These are phyloP conservation scores for Scutellaria baicalensis DNA, from an alignment of 257 asterid species.

Conservation along the genomic window DNA sequence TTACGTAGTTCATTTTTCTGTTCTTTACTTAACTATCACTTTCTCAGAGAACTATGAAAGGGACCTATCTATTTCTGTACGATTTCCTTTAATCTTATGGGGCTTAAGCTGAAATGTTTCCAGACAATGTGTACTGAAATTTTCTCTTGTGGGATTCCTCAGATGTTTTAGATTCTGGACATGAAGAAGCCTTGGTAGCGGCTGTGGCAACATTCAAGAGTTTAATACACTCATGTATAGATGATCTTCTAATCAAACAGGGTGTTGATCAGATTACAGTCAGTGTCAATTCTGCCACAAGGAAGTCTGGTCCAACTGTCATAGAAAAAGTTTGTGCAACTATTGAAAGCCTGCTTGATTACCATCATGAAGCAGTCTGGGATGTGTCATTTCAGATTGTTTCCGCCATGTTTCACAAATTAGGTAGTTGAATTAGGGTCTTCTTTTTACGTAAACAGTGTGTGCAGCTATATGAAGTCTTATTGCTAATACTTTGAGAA, in stretches of 20 bases:
- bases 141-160: slow-evolving; percentile 21
- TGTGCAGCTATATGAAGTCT: not conserved
- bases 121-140: not conserved
- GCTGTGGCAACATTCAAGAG: slow-evolving; percentile 68
- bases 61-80: not conserved
- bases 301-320: slow-evolving; percentile 65
- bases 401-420: slow-evolving; percentile 72
- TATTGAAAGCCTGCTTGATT: slow-evolving; percentile 72
- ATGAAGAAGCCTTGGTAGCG: slow-evolving; percentile 77
- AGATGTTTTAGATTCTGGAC: slow-evolving; percentile 82
- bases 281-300: slow-evolving; percentile 31
- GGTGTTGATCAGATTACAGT: slow-evolving; percentile 52
- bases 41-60: not conserved
- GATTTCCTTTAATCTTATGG: not conserved
- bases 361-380: slow-evolving; percentile 74
- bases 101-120: not conserved
- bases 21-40: not conserved
- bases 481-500: not conserved
- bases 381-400: slow-evolving; percentile 80
- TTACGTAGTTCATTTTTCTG: slow-evolving; percentile 13
- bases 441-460: not conserved
- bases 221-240: slow-evolving; percentile 68
- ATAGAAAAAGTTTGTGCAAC: slow-evolving; percentile 77
- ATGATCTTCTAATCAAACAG: slow-evolving; percentile 63
- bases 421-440: slow-evolving; percentile 42